Conservation (phyloP, 2,329 filamentous ascomycete genomes). For the Pyricularia sp. region DNA sequence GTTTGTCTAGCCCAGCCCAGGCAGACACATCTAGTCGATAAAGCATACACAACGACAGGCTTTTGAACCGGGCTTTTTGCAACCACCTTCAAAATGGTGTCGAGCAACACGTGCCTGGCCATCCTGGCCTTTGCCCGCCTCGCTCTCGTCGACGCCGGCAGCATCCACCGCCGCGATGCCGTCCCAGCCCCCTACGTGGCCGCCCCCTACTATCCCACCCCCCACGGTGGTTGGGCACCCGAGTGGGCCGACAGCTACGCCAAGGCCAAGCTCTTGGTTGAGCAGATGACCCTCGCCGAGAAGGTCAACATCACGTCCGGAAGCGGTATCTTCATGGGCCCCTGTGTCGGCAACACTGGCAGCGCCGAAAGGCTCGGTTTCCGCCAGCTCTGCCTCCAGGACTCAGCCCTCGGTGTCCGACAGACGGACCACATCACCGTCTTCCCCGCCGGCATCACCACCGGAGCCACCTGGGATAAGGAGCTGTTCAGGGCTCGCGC, state of each 20-base stretch:
- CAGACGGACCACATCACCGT: slow-evolving; percentile 67
- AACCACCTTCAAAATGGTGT: background rate
- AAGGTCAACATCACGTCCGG: slow-evolving; percentile 72
- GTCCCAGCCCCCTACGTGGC: slow-evolving; percentile 29
- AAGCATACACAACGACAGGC: too few relatives aligned
- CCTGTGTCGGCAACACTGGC: slow-evolving; percentile 69
- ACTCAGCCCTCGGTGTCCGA: slow-evolving; percentile 62
- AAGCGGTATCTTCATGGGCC: slow-evolving; percentile 63
- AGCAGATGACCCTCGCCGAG: slow-evolving; percentile 69
- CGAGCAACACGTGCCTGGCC: slow-evolving; percentile 2
- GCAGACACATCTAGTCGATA: too few relatives aligned
- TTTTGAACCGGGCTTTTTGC: background rate
- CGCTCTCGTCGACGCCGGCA: slow-evolving; percentile 10
- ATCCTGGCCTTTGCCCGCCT: slow-evolving; percentile 4
- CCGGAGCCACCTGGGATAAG: slow-evolving; percentile 68
- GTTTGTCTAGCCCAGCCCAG: too few relatives aligned
- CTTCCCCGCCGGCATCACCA: slow-evolving; percentile 72
- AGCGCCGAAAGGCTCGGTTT: slow-evolving; percentile 62
- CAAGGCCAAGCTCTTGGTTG: slow-evolving; percentile 59
- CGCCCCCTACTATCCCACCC: slow-evolving; percentile 62
- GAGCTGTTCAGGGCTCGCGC: slow-evolving; percentile 59
- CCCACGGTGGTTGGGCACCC: slow-evolving; percentile 60
- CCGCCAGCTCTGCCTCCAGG: slow-evolving; percentile 62
- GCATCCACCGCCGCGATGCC: slow-evolving; percentile 15
- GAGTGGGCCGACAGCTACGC: slow-evolving; percentile 62